Conservation (phyloP, 805 yeast genomes). For the Barnettozyma vustinii region DNA sequence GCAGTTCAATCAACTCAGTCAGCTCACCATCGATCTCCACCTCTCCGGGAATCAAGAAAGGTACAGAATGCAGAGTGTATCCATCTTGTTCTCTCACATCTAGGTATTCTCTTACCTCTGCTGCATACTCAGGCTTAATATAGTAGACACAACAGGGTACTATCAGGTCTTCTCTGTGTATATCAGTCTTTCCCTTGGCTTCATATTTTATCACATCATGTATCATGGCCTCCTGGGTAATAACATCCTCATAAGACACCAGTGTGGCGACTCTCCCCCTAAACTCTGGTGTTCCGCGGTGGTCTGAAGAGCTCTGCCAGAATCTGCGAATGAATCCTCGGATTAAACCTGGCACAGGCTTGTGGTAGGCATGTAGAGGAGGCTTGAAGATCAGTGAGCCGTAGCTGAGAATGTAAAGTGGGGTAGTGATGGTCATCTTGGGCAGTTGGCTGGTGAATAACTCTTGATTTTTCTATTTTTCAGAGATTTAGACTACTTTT, state of each 20-base stretch:
- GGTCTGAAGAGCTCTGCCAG: slow-evolving; percentile 90
- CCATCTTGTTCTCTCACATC: slow-evolving; percentile 90
- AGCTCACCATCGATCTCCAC: background rate
- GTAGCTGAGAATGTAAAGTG: slow-evolving; percentile 82
- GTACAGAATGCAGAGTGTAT: slow-evolving; percentile 50
- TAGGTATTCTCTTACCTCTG: slow-evolving; percentile 58
- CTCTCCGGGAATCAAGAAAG: background rate
- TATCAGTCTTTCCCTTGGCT: slow-evolving; percentile 2
- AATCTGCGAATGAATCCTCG: slow-evolving; percentile 76
- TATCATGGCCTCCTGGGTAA: slow-evolving; percentile 34
- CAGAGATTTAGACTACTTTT: no score
- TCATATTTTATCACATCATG: slow-evolving; percentile 33
- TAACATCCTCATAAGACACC: slow-evolving; percentile 52
- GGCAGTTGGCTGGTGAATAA: no score
- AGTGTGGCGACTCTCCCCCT: slow-evolving; percentile 91
- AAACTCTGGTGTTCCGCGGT: slow-evolving; percentile 78
- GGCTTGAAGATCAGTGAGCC: slow-evolving; percentile 89
- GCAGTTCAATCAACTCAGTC: slow-evolving; percentile 17
- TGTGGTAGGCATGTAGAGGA: slow-evolving; percentile 62
- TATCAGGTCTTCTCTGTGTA: slow-evolving; percentile 39
- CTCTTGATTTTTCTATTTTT: no score
- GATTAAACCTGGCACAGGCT: slow-evolving; percentile 62
- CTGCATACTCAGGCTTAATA: slow-evolving; percentile 59
- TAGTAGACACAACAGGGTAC: slow-evolving; percentile 85
- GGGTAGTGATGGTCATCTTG: slow-evolving; percentile 22